These are phyloP conservation scores for Coemansia pectinata DNA, from an alignment of 192 early-diverging fungal genomes.

Conservation along the genomic window DNA sequence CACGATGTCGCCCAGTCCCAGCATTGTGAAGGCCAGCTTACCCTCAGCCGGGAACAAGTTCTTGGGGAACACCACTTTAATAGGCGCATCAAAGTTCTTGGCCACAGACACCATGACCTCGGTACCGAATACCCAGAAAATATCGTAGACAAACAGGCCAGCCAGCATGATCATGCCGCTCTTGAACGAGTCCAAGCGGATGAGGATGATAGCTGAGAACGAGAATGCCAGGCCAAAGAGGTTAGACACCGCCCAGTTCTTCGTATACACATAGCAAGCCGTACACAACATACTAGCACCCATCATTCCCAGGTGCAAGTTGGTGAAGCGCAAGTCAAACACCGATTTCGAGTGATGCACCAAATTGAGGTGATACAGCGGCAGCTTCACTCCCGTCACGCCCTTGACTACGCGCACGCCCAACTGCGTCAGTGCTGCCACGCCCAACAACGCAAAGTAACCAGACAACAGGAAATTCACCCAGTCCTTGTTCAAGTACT, in stretches of 20 bases:
- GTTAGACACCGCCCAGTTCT: conserved; percentile 78
- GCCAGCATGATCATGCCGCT: conserved; percentile 93
- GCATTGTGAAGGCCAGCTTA: conserved; percentile 77
- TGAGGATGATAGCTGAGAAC: conserved; percentile 77
- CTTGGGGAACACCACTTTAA: conserved; percentile 92
- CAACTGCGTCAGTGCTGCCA: conserved; percentile 70
- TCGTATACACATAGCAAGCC: conserved; percentile 76
- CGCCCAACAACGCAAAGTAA: conserved; percentile 86
- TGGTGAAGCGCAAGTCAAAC: conserved; percentile 59
- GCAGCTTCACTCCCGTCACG: conserved; percentile 59
- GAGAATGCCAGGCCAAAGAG: conserved; percentile 86
- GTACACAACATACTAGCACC: conserved; percentile 62
- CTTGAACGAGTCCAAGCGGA: conserved; percentile 93
- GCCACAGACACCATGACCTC: conserved; percentile 98
- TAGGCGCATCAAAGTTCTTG: conserved; percentile 93
- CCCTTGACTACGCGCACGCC: conserved; percentile 58
- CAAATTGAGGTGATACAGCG: conserved; percentile 72
- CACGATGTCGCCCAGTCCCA: conserved; percentile 96
- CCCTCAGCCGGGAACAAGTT: conserved; percentile 44
- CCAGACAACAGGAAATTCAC: conserved; percentile 79
- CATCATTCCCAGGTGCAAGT: conserved; percentile 65
- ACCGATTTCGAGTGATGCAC: conserved; percentile 27
- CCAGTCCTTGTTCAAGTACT: conserved; percentile 81
- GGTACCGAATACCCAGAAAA: conserved; percentile 99
- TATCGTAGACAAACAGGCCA: conserved; percentile 93